Evolutionary conservation across 768 basidiomycete genomes (phyloP), one percentile per base, ranked within the genome.

Genomic region (Russula sp.): DNA sequence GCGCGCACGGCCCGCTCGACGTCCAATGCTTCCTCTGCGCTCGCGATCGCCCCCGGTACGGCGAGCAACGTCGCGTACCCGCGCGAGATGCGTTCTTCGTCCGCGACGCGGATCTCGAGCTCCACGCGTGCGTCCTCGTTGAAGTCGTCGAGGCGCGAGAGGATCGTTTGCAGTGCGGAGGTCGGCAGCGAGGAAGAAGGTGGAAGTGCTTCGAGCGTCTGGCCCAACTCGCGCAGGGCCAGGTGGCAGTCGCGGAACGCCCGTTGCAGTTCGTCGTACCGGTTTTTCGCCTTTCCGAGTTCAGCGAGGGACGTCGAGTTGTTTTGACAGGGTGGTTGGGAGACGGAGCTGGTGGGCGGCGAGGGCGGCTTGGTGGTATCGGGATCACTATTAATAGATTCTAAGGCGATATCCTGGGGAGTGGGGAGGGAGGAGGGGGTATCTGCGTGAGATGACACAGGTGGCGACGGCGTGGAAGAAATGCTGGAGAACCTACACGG

Each of bases 51-150:
- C 1, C 82, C 82, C 27, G 82, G 81, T 3, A 91, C 76, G 16
- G 76, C 74, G 13, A 91, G 75, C n/a, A 91, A 71, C 0, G 87
- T 84, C 67, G 85, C 83, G 63, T 85, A 92, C 3, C 89, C 89
- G 8, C 78, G 79, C 7, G 77, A 76, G 0, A 86, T 76, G 14
- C 92, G 78, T 11, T 78, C 80, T 65, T 89, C 89, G 70, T 94
- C 91, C 2, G 87, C 81, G 10, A 85, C 75, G 27, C 84, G 82
- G 45, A 93, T 92, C 74, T 93, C 91, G 22, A 94, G 75, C 70
- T 93, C 91, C 10, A 94, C 91, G 1, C 88, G 83, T 1, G 84
- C 84, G 66, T 92, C 91, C 70, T 92, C 91, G 5, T 82, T 82
- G 69, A 81, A 89, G 70, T 94, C 88, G 57, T 84, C 78, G 48